phyloP scores from a whole-genome alignment of 2,329 filamentous ascomycete genomes.

The Colletotrichum zoysiae region DNA sequence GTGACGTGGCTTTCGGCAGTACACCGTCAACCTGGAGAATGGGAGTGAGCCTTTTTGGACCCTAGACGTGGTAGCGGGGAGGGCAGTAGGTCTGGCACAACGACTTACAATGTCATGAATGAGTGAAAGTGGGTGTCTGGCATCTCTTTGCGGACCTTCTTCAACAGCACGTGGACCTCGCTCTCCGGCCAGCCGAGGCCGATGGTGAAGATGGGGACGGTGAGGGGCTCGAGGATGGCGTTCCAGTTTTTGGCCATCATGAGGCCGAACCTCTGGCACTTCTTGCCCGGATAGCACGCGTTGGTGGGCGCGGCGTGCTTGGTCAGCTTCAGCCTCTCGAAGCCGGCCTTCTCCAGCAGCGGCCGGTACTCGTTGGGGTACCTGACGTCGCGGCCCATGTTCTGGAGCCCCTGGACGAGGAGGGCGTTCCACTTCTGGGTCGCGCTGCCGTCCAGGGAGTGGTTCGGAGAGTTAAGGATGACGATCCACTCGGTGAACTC shows the following conservation, averaged over 20 bases:
- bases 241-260: slow-evolving; percentile 48
- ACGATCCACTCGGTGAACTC: slow-evolving; percentile 54
- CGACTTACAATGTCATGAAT: slow-evolving; percentile 55
- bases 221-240: slow-evolving; percentile 46
- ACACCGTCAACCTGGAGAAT: slow-evolving; percentile 48
- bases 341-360: slow-evolving; percentile 45
- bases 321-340: slow-evolving; percentile 46
- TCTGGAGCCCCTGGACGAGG: slow-evolving; percentile 46
- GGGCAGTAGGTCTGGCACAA: too few species aligned
- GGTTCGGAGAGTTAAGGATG: slow-evolving; percentile 49
- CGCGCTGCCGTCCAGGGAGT: slow-evolving; percentile 49
- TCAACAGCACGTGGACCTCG: slow-evolving; percentile 51
- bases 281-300: slow-evolving; percentile 48
- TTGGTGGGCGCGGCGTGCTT: slow-evolving; percentile 49
- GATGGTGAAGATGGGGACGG: slow-evolving; percentile 54
- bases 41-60: slow-evolving; percentile 25
- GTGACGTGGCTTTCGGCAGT: slow-evolving; percentile 47
- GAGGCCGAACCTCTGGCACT: slow-evolving; percentile 47
- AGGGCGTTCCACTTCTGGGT: slow-evolving; percentile 49
- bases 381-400: slow-evolving; percentile 50
- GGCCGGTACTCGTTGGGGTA: slow-evolving; percentile 46
- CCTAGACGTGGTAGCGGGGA: too few species aligned
- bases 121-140: slow-evolving; percentile 52
- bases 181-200: slow-evolving; percentile 51
- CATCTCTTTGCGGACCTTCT: slow-evolving; percentile 51